Base-by-base conservation (phyloP, 1,139 yeast genomes). In the Sugiyamaella novakii region DNA sequence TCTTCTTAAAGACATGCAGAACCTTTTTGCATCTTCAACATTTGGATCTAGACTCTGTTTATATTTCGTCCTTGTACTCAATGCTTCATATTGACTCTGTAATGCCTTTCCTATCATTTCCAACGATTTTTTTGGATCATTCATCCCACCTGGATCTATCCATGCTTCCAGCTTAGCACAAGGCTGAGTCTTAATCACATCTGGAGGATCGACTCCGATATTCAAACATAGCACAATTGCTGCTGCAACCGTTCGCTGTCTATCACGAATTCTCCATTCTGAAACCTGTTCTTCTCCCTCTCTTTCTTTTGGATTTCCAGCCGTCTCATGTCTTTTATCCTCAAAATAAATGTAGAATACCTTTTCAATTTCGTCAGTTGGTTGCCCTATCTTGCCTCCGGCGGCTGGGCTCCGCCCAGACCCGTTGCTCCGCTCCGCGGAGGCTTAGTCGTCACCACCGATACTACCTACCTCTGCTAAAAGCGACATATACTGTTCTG, bases 201-300 rank as follows among this genome's bases (percentile, higher is more conserved):
- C 98, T 1, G 99, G 98, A 2, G 99, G 98, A 58, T 92, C 98
- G 2, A 92, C 97, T 3, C 98, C 98, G 43, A 92, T 72, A 63
- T 94, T 92, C 37, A 92, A 73, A 65, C 99, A 92, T 43, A 92
- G 71, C 46, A 92, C 91, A 24, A 92, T 73, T 11, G 96, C 97
- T 0, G 98, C 98, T 52, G 87, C 83, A n/a, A 91, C 89, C 1
- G 99, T 94, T 64, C 91, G 85, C 63, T 87, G 96, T 36, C 96
- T 79, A 60, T 89, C 96, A 56, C 84, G 82, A 77, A 88, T 86
- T 59, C 94, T 86, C 98, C 98, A 92, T 62, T 92, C 98, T 3
- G 81, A 70, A 64, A 80, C 83, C 27, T 70, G 70, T 45, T 76
- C 75, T 49, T 71, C 70, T 17, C 76, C 74, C 30, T 66, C 64